Evolutionary conservation across 306 rosid species (phyloP).

Genomic region (Prunus campanulata): DNA sequence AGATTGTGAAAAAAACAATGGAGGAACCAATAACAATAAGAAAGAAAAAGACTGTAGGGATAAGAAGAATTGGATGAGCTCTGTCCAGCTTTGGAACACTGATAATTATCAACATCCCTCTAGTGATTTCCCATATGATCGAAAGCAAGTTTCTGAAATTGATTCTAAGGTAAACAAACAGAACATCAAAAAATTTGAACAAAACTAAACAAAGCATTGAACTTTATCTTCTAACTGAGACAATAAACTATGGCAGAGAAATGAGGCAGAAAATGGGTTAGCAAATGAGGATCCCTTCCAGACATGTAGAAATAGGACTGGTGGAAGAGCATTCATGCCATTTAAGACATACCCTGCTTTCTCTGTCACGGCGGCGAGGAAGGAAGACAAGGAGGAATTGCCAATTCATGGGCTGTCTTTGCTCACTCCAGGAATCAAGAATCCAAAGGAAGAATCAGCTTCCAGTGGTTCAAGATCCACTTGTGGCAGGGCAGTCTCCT

Average conservation of each 20-base stretch:
- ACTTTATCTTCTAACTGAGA: not conserved
- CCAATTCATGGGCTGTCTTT: slow-evolving; percentile 62
- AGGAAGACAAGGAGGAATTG: slow-evolving; percentile 68
- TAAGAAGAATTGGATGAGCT: slow-evolving; percentile 96
- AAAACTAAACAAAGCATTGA: not conserved
- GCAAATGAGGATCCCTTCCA: slow-evolving; percentile 50
- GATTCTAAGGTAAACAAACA: slow-evolving; percentile 55
- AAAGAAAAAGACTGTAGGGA: slow-evolving; percentile 62
- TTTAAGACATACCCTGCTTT: slow-evolving; percentile 52
- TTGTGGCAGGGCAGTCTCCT: slow-evolving; percentile 46
- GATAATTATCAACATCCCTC: slow-evolving; percentile 20
- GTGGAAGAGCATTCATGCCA: slow-evolving; percentile 51
- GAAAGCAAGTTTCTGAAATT: slow-evolving; percentile 35
- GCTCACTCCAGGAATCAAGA: slow-evolving; percentile 52
- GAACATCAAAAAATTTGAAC: not conserved
- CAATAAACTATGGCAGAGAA: slow-evolving; percentile 40
- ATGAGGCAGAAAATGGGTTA: slow-evolving; percentile 38
- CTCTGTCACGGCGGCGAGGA: slow-evolving; percentile 35
- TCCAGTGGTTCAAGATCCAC: slow-evolving; percentile 55
- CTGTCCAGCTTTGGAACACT: slow-evolving; percentile 89
- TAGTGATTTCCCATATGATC: slow-evolving; percentile 26
- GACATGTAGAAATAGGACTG: slow-evolving; percentile 43
- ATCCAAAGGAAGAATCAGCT: slow-evolving; percentile 51
- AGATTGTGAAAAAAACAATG: slow-evolving; percentile 43
- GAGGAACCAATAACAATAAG: slow-evolving; percentile 11